Percentiles rank a stretch among this genome's conserved stretches.
These are phyloP conservation scores for Moesziomyces parantarcticus DNA, from an alignment of 1,284 basidiomycete species.

Conservation along the genomic window DNA sequence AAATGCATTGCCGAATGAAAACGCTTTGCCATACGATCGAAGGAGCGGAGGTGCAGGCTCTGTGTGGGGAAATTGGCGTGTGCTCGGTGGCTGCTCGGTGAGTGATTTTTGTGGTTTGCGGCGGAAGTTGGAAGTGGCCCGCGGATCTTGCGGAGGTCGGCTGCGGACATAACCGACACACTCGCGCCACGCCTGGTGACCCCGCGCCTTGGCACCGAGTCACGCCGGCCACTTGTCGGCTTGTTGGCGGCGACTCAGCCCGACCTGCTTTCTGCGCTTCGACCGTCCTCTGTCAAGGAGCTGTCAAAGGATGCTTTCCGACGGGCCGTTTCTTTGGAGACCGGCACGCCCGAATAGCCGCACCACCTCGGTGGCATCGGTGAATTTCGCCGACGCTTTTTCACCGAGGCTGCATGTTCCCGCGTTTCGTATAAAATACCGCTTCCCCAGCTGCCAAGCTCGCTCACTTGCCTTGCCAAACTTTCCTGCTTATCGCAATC, in stretches of 20 bases:
- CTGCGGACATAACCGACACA: no score
- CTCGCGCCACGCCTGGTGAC: neutral
- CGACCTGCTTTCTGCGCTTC: neutral
- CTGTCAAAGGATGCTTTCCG: no score
- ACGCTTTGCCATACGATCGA: no score
- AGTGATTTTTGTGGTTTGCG: neutral
- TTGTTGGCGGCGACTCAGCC: neutral
- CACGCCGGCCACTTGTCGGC: neutral
- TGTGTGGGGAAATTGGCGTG: neutral
- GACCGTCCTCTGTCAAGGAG: neutral
- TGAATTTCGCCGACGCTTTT: neutral
- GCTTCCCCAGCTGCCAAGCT: neutral
- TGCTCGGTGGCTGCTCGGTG: neutral
- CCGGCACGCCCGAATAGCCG: no score
- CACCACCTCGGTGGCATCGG: neutral
- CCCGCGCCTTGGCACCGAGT: neutral
- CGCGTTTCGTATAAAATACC: neutral
- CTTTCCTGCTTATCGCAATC: neutral
- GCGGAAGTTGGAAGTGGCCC: neutral
- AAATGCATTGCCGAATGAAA: no score
- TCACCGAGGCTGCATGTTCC: neutral
- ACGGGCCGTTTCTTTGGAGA: no score
- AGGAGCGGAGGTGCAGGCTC: no score
- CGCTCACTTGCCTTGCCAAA: no score
- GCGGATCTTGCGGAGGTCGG: neutral